Percentiles rank a stretch among this genome's conserved stretches.
phyloP scores from a whole-genome alignment of 352 stramenopile species.

The Pythium utonaiense region DNA sequence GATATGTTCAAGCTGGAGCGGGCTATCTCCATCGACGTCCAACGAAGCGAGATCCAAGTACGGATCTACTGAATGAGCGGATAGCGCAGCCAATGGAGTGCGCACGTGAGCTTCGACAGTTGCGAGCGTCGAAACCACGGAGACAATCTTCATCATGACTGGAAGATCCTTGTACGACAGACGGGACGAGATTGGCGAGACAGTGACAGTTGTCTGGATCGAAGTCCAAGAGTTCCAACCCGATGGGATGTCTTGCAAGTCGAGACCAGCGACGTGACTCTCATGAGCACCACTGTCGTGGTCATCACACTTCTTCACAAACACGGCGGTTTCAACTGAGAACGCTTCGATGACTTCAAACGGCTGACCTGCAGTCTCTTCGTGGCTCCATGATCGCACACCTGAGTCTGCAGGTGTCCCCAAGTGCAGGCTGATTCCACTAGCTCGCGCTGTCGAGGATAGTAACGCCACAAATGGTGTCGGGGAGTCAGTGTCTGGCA shows the following conservation, averaged over 20 bases:
- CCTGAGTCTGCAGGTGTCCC: slow-evolving; percentile 10
- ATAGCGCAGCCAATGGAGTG: slow-evolving; percentile 8
- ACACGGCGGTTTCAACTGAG: neutral
- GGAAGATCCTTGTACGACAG: slow-evolving; percentile 73
- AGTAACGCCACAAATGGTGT: slow-evolving; percentile 4
- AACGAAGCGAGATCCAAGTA: slow-evolving; percentile 22
- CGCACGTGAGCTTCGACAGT: slow-evolving; percentile 17
- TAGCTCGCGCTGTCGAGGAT: slow-evolving; percentile 13
- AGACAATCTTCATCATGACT: slow-evolving; percentile 51
- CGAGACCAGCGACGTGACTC: neutral
- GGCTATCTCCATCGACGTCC: slow-evolving; percentile 7
- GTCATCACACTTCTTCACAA: slow-evolving; percentile 4
- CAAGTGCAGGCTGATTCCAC: slow-evolving; percentile 7
- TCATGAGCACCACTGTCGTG: neutral
- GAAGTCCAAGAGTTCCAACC: slow-evolving; percentile 53
- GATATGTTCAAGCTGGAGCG: neutral
- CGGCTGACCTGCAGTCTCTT: slow-evolving; percentile 2
- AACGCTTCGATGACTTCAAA: slow-evolving; percentile 20
- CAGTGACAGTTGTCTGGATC: slow-evolving; percentile 32
- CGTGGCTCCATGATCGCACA: slow-evolving; percentile 1
- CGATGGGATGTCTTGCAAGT: slow-evolving; percentile 19
- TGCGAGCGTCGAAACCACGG: slow-evolving; percentile 1
- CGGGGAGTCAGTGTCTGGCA: neutral
- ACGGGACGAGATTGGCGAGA: slow-evolving; percentile 55
- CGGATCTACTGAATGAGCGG: slow-evolving; percentile 13